Percentiles rank a stretch among this genome's conserved stretches.
Conservation (phyloP, 192 early-diverging fungal genomes). For the Coemansia sp. region DNA sequence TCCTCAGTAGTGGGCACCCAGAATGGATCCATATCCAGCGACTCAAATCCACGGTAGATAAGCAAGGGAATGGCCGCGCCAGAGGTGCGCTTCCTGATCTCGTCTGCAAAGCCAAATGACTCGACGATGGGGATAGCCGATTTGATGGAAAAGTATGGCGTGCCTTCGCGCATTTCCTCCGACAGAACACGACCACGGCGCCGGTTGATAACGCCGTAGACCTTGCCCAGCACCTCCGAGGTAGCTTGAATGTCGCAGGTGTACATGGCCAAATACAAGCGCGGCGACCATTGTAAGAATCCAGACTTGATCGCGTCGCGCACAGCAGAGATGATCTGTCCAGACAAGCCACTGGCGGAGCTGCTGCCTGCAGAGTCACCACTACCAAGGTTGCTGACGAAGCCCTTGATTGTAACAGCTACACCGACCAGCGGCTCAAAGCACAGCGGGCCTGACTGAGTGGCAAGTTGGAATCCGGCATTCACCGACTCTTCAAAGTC, state of each 20-base stretch:
- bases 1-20: slow-evolving; percentile 99
- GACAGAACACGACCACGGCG: slow-evolving; percentile 90
- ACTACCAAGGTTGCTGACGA: slow-evolving; percentile 18
- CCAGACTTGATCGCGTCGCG: slow-evolving; percentile 80
- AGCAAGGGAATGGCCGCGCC: slow-evolving; percentile 96
- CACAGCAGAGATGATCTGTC: slow-evolving; percentile 88
- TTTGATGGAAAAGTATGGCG: slow-evolving; percentile 92
- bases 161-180: slow-evolving; percentile 98
- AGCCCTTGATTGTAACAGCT: slow-evolving; percentile 42
- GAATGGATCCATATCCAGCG: slow-evolving; percentile 93
- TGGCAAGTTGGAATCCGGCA: slow-evolving; percentile 94
- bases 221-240: slow-evolving; percentile 94
- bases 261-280: slow-evolving; percentile 96
- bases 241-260: slow-evolving; percentile 95
- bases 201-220: slow-evolving; percentile 91
- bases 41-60: slow-evolving; percentile 93
- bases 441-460: slow-evolving; percentile 88
- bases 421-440: slow-evolving; percentile 92
- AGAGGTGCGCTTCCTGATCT: slow-evolving; percentile 94
- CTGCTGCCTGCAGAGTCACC: slow-evolving; percentile 1
- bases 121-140: slow-evolving; percentile 93
- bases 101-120: slow-evolving; percentile 99
- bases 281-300: slow-evolving; percentile 93
- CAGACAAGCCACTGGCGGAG: slow-evolving; percentile 52
- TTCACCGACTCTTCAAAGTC: slow-evolving; percentile 82